Conservation (phyloP, 495 filamentous ascomycete genomes). For the Pseudoneurospora amorphoporcata region DNA sequence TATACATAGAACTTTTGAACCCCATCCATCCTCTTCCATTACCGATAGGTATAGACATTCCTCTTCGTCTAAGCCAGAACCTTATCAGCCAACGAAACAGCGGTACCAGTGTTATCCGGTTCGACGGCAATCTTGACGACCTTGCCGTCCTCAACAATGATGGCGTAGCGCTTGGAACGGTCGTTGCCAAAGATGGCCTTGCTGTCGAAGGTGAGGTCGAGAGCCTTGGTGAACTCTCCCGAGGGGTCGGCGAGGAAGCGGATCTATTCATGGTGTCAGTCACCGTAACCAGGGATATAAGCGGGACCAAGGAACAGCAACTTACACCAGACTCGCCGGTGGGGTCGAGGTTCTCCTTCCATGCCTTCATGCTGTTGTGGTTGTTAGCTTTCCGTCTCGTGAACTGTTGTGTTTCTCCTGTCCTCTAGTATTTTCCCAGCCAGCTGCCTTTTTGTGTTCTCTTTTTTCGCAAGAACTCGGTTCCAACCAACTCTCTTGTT, state of each 20-base stretch:
- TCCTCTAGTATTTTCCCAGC: not conserved
- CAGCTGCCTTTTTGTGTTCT: too few relatives aligned
- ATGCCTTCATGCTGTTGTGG: slow-evolving; percentile 66
- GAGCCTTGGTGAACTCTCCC: slow-evolving; percentile 71
- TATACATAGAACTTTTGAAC: not conserved
- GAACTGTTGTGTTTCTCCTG: too few relatives aligned
- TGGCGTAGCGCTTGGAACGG: slow-evolving; percentile 81
- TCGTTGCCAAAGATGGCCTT: slow-evolving; percentile 73
- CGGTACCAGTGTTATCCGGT: slow-evolving; percentile 85
- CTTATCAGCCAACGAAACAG: slow-evolving; percentile 50
- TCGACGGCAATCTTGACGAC: slow-evolving; percentile 70
- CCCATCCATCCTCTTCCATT: not conserved
- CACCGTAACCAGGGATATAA: not conserved
- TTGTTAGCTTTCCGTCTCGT: not conserved
- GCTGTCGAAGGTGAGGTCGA: slow-evolving; percentile 78
- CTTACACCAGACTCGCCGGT: slow-evolving; percentile 61
- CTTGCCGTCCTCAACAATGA: slow-evolving; percentile 69
- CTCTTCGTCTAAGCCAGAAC: slow-evolving; percentile 45
- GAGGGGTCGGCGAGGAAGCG: slow-evolving; percentile 87
- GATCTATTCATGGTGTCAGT: slow-evolving; percentile 29
- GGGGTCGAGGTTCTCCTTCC: slow-evolving; percentile 66
- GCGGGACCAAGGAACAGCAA: slow-evolving; percentile 5
- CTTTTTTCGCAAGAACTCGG: too few relatives aligned
- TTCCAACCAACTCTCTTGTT: too few relatives aligned
- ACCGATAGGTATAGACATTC: not conserved